phyloP scores from a whole-genome alignment of 108 stramenopile species.

The Nitzschia sp. region DNA sequence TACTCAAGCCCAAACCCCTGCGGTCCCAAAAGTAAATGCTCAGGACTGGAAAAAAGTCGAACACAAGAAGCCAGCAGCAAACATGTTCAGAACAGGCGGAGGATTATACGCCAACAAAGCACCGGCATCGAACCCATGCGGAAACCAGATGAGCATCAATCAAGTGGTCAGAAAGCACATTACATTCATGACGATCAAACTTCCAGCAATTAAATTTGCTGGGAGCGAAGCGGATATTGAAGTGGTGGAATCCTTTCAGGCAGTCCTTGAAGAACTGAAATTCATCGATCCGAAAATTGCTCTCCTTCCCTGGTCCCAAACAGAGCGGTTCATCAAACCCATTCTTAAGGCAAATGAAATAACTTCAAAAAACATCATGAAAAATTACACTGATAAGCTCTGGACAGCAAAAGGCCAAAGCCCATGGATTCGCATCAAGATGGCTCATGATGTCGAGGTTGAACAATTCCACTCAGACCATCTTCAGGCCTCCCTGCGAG shows the following conservation, averaged over 20 bases:
- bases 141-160: background rate
- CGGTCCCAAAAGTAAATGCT: background rate
- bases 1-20: constrained; percentile 5
- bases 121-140: background rate
- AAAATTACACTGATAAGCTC: background rate
- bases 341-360: background rate
- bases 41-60: background rate
- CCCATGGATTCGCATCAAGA: background rate
- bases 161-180: background rate
- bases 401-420: background rate
- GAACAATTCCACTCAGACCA: background rate
- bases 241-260: background rate
- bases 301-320: background rate
- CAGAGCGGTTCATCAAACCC: background rate
- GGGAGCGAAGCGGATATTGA: background rate
- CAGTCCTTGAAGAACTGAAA: background rate
- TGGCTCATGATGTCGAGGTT: background rate
- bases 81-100: background rate
- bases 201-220: background rate
- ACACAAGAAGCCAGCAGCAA: background rate
- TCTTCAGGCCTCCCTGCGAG: background rate
- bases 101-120: background rate
- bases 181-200: background rate
- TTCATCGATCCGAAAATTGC: background rate
- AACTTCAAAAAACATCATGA: background rate